Conservation (phyloP, 257 asterid genomes). For the Salvia miltiorrhiza region DNA sequence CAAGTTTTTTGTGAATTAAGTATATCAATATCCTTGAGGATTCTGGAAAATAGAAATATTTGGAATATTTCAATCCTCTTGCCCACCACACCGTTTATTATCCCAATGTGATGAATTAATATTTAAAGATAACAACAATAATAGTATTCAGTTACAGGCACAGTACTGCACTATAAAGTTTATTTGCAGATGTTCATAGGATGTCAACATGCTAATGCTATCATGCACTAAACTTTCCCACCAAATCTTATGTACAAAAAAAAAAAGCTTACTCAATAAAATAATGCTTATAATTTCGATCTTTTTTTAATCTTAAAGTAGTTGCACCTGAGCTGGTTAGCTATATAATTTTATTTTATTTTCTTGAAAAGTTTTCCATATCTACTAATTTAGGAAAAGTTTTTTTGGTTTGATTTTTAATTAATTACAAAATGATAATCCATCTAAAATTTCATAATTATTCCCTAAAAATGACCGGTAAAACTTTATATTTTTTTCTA, state of each 20-base stretch:
- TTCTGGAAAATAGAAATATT: too few relatives aligned
- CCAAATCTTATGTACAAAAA: neutral
- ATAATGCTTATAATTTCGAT: neutral
- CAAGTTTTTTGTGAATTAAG: too few relatives aligned
- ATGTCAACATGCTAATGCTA: conserved; percentile 33
- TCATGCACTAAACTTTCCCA: conserved; percentile 20
- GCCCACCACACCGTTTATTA: neutral
- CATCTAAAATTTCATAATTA: too few relatives aligned
- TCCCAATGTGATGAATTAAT: neutral
- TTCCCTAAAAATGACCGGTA: too few relatives aligned
- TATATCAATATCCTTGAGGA: too few relatives aligned
- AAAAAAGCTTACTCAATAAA: neutral
- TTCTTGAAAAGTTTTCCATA: too few relatives aligned
- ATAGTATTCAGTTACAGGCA: neutral
- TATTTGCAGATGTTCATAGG: conserved; percentile 24
- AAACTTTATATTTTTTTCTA: too few relatives aligned
- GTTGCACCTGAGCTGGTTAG: neutral
- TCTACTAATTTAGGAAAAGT: too few relatives aligned
- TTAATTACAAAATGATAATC: too few relatives aligned
- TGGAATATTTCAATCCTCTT: too few relatives aligned
- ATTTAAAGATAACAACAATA: neutral
- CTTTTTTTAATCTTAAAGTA: neutral
- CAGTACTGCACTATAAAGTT: conserved; percentile 4
- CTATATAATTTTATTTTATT: too few relatives aligned
- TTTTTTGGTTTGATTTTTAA: too few relatives aligned